Percentiles rank a stretch among this genome's conserved stretches.
Evolutionary conservation across 192 early-diverging fungal genomes (phyloP).

Genomic region (Backusella parvicylindrica): DNA sequence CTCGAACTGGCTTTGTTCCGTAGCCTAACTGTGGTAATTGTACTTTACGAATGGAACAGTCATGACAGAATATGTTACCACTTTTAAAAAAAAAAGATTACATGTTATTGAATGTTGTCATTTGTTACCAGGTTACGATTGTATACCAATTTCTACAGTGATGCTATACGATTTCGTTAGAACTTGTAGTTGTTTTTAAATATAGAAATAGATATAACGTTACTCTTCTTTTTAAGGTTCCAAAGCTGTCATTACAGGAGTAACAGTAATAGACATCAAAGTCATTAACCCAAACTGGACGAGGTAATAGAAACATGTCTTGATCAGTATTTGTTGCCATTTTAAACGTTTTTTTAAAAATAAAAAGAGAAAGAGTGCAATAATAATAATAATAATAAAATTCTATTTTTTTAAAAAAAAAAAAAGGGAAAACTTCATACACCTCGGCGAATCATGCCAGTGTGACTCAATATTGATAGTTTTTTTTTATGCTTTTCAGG

Average conservation of each 20-base stretch:
- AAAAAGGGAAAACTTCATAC: not conserved
- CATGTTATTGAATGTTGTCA: not conserved
- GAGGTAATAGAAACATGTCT: conserved; percentile 40
- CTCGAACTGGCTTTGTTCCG: conserved; percentile 45
- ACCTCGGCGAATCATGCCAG: not conserved
- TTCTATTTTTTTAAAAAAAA: not conserved
- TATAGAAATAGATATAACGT: not conserved
- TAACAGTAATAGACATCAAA: conserved; percentile 41
- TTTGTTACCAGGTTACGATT: no score
- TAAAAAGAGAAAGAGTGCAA: not conserved
- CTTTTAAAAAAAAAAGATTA: conserved; percentile 19
- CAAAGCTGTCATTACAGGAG: conserved; percentile 42
- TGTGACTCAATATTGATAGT: not conserved
- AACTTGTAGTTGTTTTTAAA: not conserved
- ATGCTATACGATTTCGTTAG: conserved; percentile 33
- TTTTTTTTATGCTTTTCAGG: not conserved
- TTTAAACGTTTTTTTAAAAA: not conserved
- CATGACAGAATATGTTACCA: conserved; percentile 55
- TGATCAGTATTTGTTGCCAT: conserved; percentile 12
- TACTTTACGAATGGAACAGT: conserved; percentile 47
- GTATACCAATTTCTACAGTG: conserved; percentile 58
- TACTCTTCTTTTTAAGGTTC: conserved; percentile 46
- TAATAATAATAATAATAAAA: not conserved
- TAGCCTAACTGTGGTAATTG: conserved; percentile 53
- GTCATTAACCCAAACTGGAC: conserved; percentile 50